Evolutionary conservation across 2,329 filamentous ascomycete species (phyloP), one percentile per base, ranked within the genome.

Genomic region (Tolypocladium ophioglossoides): DNA sequence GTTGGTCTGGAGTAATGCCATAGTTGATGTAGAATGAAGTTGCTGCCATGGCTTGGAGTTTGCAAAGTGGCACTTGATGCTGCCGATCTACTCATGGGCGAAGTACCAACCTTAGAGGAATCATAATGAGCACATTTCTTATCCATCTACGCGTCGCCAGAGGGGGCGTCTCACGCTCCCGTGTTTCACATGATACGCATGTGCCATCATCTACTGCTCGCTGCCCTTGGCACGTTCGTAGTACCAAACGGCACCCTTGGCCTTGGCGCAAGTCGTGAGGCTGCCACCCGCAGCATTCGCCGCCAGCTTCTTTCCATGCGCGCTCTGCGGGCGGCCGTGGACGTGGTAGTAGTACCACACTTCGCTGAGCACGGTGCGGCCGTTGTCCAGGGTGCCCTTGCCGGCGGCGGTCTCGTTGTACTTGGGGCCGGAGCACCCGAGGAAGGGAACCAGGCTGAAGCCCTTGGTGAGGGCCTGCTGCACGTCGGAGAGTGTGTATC

Each of bases 321-420:
- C 72, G 53, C 74, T 68, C 68, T 86, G 84, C 8, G 81, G 76
- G 18, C 74, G 67, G 4, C 83, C 83, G 54, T 73, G 75, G 52
- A 80, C 78, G 66, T 85, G 77, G 65, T 79, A 75, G 62, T 85
- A 86, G 63, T 86, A 87, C 82, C 83, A 87, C 14, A 84, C 73
- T 73, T 87, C 84, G 55, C 66, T 76, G 50, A 87, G 59, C 35
- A 77, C 72, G 1, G 82, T 86, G 57, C 70, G 70, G 2, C 84
- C 83, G 54, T 71, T 76, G 61, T 86, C 83, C 2, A 63, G 61
- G 2, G 74, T 77, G 22, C 77, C 77, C 56, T 68, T 73, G 2
- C 84, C 83, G 9, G 76, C 79, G 22, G 65, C 73, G 16, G 83
- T 86, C 58, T 76, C 71, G 64, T 86, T 86, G 66, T 76, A 86